Base-by-base conservation (phyloP, 352 stramenopile genomes). In the Pythium biforme region DNA sequence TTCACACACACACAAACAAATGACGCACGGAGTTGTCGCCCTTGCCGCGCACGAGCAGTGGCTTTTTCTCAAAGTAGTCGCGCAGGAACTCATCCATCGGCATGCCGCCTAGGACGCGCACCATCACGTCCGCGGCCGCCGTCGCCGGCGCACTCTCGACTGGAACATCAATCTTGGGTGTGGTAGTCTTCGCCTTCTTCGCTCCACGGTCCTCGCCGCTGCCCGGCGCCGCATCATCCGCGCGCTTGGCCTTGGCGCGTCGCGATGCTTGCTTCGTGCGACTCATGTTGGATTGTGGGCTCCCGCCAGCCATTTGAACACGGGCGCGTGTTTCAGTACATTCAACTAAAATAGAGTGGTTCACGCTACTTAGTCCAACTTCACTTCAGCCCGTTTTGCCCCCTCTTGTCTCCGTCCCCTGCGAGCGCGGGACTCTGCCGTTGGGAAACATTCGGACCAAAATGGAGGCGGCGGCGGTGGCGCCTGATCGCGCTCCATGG, bases 31-130 rank as follows among this genome's bases (percentile, higher is more conserved):
- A 65, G 37, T 79, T 57, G 46, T 81, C 81, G 4, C 70, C 76
- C 15, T 73, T 74, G 29, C 68, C 77, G 41, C 76, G 76, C 45
- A 94, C 79, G 5, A 89, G 59, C 27, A 96, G 68, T 37, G 85
- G 87, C 62, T 94, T 92, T 68, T 92, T 92, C 69, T 96, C 87
- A 68, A 94, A 96, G 66, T 94, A 77, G 33, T 92, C 69, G 34
- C 62, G 61, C 48, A 88, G 59, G 62, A 96, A 96, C 39, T 60
- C 61, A 43, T 79, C 59, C 29, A 94, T 19, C 22, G 74, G 39
- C 73, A 93, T 89, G 26, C 76, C 81, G 15, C 85, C 81, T 41
- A 95, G 70, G 27, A 94, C 55, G 29, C 76, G 77, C 29, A 65
- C 72, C 25, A 90, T 45, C 37, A 71, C 34, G 0, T 66, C 47